Conservation (phyloP, 2,329 filamentous ascomycete species). For the Ceratocystis cubensis region DNA sequence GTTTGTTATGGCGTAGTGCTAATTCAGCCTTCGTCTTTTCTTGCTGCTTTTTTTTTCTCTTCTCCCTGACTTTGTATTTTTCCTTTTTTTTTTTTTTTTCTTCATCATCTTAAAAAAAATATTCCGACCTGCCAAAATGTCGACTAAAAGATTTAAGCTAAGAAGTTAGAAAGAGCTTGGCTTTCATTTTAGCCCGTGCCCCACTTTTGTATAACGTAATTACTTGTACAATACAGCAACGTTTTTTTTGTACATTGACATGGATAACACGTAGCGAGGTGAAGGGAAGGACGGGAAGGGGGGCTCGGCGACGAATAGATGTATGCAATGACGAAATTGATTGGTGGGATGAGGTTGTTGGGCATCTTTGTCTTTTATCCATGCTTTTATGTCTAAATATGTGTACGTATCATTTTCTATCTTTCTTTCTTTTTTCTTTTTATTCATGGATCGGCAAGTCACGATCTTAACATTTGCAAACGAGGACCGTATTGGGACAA, state of each 20-base stretch:
- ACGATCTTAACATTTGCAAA: background rate
- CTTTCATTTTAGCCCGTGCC: background rate
- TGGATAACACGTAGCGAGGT: background rate
- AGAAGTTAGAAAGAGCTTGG: background rate
- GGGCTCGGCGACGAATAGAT: no score
- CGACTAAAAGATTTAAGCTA: conserved; percentile 1
- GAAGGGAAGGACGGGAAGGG: background rate
- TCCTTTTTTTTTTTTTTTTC: background rate
- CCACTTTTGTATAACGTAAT: conserved; percentile 1
- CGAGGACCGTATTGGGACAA: background rate
- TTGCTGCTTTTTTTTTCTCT: background rate
- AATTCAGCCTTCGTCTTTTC: background rate
- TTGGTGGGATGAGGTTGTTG: no score
- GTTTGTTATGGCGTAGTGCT: background rate
- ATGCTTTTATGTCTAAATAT: no score
- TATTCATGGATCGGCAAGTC: background rate
- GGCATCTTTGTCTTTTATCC: no score
- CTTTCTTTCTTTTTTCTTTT: background rate
- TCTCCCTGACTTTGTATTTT: background rate
- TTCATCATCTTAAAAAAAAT: background rate
- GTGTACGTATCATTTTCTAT: background rate
- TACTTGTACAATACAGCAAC: background rate
- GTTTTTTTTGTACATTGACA: background rate
- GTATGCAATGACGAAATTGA: no score
- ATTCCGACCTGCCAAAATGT: background rate